These are phyloP conservation scores for Colletotrichum aenigma DNA, from an alignment of 2,329 filamentous ascomycete species.

Conservation along the genomic window DNA sequence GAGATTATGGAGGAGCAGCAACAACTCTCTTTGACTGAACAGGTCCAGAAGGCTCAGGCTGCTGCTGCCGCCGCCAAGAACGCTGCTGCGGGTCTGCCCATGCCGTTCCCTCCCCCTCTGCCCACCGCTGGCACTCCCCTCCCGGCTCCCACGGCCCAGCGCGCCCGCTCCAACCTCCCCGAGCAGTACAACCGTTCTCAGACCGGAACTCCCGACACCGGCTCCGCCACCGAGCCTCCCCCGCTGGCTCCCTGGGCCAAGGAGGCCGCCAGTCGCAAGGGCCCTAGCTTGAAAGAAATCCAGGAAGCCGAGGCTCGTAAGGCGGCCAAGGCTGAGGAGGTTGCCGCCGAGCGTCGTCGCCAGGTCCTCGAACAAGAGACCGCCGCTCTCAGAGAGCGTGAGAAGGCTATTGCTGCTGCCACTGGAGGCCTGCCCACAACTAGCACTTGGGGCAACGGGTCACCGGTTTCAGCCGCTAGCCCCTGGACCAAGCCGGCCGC, in stretches of 20 bases:
- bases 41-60: conserved; percentile 77
- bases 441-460: conserved; percentile 86
- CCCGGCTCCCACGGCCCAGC: conserved; percentile 87
- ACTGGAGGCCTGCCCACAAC: conserved; percentile 79
- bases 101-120: conserved; percentile 74
- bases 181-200: conserved; percentile 75
- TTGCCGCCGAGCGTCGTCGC: conserved; percentile 77
- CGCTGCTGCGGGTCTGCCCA: conserved; percentile 69
- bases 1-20: conserved; percentile 23
- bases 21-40: conserved; percentile 75
- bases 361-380: conserved; percentile 81
- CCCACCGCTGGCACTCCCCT: conserved; percentile 80
- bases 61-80: conserved; percentile 51
- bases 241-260: conserved; percentile 96
- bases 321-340: conserved; percentile 86
- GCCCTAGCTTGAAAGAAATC: conserved; percentile 93
- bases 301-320: conserved; percentile 95
- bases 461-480: conserved; percentile 66
- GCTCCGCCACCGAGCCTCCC: conserved; percentile 54
- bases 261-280: conserved; percentile 78
- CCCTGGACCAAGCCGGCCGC: conserved; percentile 72
- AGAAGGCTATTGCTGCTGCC: conserved; percentile 60
- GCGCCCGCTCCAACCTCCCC: conserved; percentile 81
- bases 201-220: conserved; percentile 74
- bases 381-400: conserved; percentile 62